A percentile compares a stretch with the other conserved stretches of the same genome.
phyloP scores from a whole-genome alignment of 2,329 filamentous ascomycete species.

The Gremmenia infestans region DNA sequence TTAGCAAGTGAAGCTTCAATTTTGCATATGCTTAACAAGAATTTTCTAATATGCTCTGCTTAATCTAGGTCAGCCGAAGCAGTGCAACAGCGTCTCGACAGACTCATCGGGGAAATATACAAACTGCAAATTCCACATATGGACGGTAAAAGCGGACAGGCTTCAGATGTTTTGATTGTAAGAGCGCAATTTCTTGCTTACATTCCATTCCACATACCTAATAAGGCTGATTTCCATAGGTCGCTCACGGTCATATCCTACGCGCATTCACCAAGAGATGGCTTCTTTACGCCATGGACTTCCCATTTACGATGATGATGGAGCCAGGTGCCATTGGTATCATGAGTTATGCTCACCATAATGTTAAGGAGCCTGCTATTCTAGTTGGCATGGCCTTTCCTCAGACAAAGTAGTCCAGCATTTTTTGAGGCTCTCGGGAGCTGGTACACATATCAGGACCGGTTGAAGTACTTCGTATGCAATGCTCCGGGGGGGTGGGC shows the following conservation, averaged over 20 bases:
- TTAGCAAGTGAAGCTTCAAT: too few species aligned
- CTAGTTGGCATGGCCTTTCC: constrained; percentile 33
- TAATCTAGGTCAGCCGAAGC: constrained; percentile 5
- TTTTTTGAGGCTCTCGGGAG: too few species aligned
- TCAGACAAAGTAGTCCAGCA: not conserved
- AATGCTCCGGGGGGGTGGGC: too few species aligned
- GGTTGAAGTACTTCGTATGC: too few species aligned
- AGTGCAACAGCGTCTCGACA: constrained; percentile 10
- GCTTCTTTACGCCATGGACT: constrained; percentile 36
- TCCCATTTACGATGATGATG: constrained; percentile 23
- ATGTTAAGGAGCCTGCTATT: constrained; percentile 23
- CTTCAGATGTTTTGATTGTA: constrained; percentile 34
- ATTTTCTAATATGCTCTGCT: constrained; percentile 35
- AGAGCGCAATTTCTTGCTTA: not conserved
- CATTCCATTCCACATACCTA: constrained; percentile 5
- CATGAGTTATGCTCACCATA: constrained; percentile 23
- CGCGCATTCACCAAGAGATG: constrained; percentile 43
- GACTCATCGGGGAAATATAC: constrained; percentile 8
- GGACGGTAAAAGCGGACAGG: constrained; percentile 31
- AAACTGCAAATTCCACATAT: constrained; percentile 26
- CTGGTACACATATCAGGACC: too few species aligned
- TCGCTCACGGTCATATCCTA: constrained; percentile 40
- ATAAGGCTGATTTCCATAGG: constrained; percentile 39
- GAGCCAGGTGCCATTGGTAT: constrained; percentile 26
- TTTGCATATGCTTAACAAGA: not conserved